Conservation (phyloP, 148 eudicot species). For the Gaultheria prostrata region DNA sequence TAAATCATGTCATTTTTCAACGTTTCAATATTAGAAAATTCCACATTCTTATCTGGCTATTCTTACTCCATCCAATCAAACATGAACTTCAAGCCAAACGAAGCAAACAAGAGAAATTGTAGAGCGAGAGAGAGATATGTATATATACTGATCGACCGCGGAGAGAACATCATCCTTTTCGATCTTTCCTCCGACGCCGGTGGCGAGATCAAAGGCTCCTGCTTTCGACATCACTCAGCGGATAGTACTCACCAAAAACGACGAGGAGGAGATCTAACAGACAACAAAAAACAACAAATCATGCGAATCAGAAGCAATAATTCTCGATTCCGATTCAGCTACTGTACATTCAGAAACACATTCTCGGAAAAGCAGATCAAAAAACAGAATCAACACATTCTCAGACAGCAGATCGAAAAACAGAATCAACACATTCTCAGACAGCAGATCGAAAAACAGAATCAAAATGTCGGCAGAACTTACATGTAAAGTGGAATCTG, state of each 20-base stretch:
- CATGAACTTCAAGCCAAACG: background rate
- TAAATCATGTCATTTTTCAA: background rate
- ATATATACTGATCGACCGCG: constrained; percentile 77
- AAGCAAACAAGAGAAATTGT: background rate
- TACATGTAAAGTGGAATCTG: background rate
- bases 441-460: background rate
- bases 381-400: background rate
- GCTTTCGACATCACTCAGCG: constrained; percentile 64
- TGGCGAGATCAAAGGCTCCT: constrained; percentile 86
- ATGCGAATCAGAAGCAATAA: background rate
- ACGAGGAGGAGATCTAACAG: background rate
- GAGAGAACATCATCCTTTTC: constrained; percentile 62
- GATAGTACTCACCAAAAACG: background rate
- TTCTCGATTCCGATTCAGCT: background rate
- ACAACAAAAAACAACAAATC: background rate
- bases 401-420: background rate
- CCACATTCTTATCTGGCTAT: background rate
- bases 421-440: background rate
- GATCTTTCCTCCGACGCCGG: constrained; percentile 92
- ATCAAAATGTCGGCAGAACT: background rate
- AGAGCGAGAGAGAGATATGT: constrained; percentile 12
- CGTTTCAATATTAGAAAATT: background rate
- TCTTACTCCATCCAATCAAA: background rate
- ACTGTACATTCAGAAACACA: background rate
- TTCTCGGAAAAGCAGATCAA: background rate